Conservation (phyloP, 495 filamentous ascomycete species). For the Xylaria scruposa region DNA sequence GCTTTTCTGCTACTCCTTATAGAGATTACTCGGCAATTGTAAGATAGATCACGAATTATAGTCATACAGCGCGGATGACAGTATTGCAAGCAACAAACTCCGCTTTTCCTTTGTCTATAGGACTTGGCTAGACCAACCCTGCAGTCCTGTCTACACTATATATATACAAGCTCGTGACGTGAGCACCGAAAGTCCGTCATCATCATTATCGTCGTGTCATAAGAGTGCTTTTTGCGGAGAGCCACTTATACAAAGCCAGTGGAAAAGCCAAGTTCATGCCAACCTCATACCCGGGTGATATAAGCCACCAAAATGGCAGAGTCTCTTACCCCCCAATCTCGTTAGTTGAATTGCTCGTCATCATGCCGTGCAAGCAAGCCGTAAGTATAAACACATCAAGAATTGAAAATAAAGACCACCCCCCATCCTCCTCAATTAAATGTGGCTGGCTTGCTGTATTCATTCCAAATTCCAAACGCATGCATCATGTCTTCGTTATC, state of each 20-base stretch:
- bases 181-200: constrained; percentile 22
- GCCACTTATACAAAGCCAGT: constrained; percentile 25
- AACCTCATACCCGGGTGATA: constrained; percentile 1
- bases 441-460: constrained; percentile 29
- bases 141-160: constrained; percentile 5
- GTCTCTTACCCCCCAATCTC: constrained; percentile 9
- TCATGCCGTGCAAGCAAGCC: constrained; percentile 17
- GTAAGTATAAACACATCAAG: constrained; percentile 19
- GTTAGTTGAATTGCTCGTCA: constrained; percentile 6
- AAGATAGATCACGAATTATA: neutral
- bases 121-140: constrained; percentile 16
- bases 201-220: constrained; percentile 21
- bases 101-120: constrained; percentile 9
- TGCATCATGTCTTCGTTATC: constrained; percentile 32
- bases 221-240: constrained; percentile 1
- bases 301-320: neutral
- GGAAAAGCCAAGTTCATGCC: constrained; percentile 23
- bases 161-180: constrained; percentile 19
- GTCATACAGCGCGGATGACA: neutral
- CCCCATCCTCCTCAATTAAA: constrained; percentile 30
- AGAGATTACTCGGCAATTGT: neutral
- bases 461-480: constrained; percentile 26
- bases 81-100: constrained; percentile 13
- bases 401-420: constrained; percentile 10
- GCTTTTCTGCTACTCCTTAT: neutral